phyloP scores from a whole-genome alignment of 768 basidiomycete genomes.

The Leucocoprinus sp. region DNA sequence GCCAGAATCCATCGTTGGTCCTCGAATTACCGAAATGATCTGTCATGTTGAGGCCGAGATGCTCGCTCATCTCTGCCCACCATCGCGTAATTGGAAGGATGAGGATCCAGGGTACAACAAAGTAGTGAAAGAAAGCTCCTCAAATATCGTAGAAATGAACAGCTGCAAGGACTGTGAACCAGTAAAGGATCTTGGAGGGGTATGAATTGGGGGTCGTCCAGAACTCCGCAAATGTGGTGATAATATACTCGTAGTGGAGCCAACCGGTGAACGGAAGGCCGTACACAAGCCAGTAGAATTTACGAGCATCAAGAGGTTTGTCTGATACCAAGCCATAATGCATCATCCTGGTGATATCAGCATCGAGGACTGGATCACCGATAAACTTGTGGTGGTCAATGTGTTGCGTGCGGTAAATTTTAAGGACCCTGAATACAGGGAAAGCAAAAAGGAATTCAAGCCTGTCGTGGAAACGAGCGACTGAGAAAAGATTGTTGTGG shows the following conservation, averaged over 20 bases:
- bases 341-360: slow-evolving; percentile 3
- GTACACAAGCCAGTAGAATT: slow-evolving; percentile 6
- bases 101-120: slow-evolving; percentile 5
- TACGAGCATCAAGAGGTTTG: not conserved
- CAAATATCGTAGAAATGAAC: not conserved
- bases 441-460: slow-evolving; percentile 7
- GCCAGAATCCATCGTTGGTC: slow-evolving; percentile 7
- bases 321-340: slow-evolving; percentile 8
- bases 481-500: slow-evolving; percentile 5
- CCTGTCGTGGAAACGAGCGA: slow-evolving; percentile 5
- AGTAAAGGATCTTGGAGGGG: slow-evolving; percentile 5
- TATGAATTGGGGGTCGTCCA: slow-evolving; percentile 6
- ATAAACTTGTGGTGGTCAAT: slow-evolving; percentile 7
- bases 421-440: slow-evolving; percentile 6
- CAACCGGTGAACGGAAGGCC: slow-evolving; percentile 4
- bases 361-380: slow-evolving; percentile 6
- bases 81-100: slow-evolving; percentile 3
- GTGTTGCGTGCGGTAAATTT: slow-evolving; percentile 7
- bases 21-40: slow-evolving; percentile 8
- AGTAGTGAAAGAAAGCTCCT: slow-evolving; percentile 6
- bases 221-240: slow-evolving; percentile 6
- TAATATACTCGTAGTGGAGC: slow-evolving; percentile 4
- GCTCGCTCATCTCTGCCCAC: slow-evolving; percentile 8
- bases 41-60: slow-evolving; percentile 8
- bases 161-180: not conserved